Percentiles rank a stretch among this genome's conserved stretches.
These are phyloP conservation scores for Fraxinus paxiana DNA, from an alignment of 305 asterid species.

Conservation along the genomic window DNA sequence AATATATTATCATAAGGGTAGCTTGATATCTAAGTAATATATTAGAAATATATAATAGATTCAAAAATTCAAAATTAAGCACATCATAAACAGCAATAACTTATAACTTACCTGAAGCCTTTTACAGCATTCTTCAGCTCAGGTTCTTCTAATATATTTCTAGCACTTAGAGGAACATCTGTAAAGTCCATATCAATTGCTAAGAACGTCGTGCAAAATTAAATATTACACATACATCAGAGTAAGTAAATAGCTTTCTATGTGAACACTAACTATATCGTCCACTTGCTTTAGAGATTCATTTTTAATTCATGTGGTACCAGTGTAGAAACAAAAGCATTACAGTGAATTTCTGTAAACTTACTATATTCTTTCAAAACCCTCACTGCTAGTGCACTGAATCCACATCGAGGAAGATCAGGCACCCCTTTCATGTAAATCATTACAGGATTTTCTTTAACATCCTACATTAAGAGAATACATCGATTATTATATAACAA, in stretches of 20 bases:
- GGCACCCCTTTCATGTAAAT: slow-evolving; percentile 97
- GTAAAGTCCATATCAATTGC: slow-evolving; percentile 29
- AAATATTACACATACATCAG: not conserved
- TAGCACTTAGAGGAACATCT: slow-evolving; percentile 72
- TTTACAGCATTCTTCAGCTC: slow-evolving; percentile 87
- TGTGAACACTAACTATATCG: not conserved
- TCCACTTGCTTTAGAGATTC: not conserved
- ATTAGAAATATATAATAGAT: not conserved
- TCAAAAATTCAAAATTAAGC: not conserved
- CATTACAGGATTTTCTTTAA: slow-evolving; percentile 91
- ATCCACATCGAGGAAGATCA: slow-evolving; percentile 86
- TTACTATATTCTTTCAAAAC: slow-evolving; percentile 81
- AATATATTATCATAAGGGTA: not conserved
- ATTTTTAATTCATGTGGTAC: not conserved
- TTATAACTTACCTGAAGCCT: slow-evolving; percentile 59
- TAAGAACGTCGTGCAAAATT: slow-evolving; percentile 11
- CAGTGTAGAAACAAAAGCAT: not conserved
- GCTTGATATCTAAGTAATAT: not conserved
- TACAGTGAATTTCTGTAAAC: slow-evolving; percentile 22
- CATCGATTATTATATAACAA: slow-evolving; percentile 19
- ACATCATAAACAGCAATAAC: not conserved
- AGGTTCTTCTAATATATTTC: slow-evolving; percentile 80
- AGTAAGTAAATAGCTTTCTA: slow-evolving; percentile 16
- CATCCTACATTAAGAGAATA: slow-evolving; percentile 53
- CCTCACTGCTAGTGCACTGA: slow-evolving; percentile 87